phyloP scores from a whole-genome alignment of 306 rosid genomes.

The Hippophae tibetana region DNA sequence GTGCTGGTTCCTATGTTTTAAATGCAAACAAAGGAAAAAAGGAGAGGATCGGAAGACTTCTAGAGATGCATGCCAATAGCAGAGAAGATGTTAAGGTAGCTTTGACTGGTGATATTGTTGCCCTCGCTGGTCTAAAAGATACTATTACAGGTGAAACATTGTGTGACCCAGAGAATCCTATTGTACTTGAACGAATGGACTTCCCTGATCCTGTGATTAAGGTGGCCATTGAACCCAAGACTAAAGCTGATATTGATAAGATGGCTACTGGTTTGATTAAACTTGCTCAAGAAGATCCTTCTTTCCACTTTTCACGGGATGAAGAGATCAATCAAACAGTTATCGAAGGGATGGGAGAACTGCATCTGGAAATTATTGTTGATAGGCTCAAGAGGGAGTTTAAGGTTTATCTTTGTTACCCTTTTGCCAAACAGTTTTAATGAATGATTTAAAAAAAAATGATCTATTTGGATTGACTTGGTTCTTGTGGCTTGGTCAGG shows the following conservation, averaged over 20 bases:
- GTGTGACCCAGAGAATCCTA: conserved; percentile 62
- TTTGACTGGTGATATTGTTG: conserved; percentile 77
- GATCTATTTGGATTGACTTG: background rate
- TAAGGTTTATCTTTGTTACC: conserved; percentile 45
- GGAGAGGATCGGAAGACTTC: conserved; percentile 90
- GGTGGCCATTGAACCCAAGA: conserved; percentile 98
- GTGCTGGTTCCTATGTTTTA: conserved; percentile 74
- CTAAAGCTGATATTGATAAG: conserved; percentile 92
- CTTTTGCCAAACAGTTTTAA: background rate
- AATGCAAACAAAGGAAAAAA: conserved; percentile 89
- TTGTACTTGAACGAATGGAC: conserved; percentile 93
- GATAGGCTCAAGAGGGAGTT: conserved; percentile 94
- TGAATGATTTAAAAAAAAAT: too few relatives aligned
- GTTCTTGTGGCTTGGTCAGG: conserved; percentile 40
- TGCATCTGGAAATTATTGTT: conserved; percentile 95
- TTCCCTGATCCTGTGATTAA: conserved; percentile 98
- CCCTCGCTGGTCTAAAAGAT: conserved; percentile 92
- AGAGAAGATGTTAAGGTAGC: conserved; percentile 92
- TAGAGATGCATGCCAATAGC: conserved; percentile 98
- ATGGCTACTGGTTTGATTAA: conserved; percentile 86
- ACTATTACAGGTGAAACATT: conserved; percentile 90
- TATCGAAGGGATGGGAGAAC: conserved; percentile 99
- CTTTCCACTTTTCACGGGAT: conserved; percentile 93
- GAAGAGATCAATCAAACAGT: conserved; percentile 95
- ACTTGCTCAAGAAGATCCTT: conserved; percentile 98